Conservation (phyloP, 1,139 yeast species). For the Sugiyamaella xylanicola region DNA sequence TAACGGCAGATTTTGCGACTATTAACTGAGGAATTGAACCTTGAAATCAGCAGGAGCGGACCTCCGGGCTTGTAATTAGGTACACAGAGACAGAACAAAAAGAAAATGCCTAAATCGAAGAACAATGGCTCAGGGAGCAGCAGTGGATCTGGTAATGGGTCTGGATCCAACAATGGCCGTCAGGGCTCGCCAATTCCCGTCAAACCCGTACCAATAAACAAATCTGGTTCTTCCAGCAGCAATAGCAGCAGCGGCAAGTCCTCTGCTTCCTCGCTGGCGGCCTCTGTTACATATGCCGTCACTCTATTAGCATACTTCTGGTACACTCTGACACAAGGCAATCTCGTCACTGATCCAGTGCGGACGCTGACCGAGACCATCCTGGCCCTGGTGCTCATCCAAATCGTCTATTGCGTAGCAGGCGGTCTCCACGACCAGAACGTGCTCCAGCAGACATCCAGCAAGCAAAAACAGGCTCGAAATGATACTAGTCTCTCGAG, state of each 20-base stretch:
- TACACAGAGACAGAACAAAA: neutral
- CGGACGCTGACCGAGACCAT: conserved; percentile 33
- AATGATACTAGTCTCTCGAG: conserved; percentile 15
- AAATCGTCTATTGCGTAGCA: conserved; percentile 34
- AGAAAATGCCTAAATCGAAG: conserved; percentile 8
- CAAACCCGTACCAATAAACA: neutral
- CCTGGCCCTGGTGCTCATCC: conserved; percentile 32
- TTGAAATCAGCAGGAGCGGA: neutral
- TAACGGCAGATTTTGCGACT: too few species aligned
- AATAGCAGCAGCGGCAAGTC: neutral
- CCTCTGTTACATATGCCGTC: conserved; percentile 19
- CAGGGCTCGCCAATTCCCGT: conserved; percentile 4
- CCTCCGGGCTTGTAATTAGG: neutral
- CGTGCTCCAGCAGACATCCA: conserved; percentile 12
- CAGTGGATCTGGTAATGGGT: neutral
- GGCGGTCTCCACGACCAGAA: conserved; percentile 29
- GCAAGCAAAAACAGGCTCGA: conserved; percentile 7
- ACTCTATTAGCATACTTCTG: conserved; percentile 19
- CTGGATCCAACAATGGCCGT: neutral
- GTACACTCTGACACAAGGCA: conserved; percentile 20
- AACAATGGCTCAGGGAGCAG: neutral
- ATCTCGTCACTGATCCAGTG: conserved; percentile 28
- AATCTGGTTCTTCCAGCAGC: neutral
- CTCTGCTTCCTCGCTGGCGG: conserved; percentile 4
- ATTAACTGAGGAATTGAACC: neutral